Conservation (phyloP, 495 filamentous ascomycete species). For the Aspergillus biplanus region DNA sequence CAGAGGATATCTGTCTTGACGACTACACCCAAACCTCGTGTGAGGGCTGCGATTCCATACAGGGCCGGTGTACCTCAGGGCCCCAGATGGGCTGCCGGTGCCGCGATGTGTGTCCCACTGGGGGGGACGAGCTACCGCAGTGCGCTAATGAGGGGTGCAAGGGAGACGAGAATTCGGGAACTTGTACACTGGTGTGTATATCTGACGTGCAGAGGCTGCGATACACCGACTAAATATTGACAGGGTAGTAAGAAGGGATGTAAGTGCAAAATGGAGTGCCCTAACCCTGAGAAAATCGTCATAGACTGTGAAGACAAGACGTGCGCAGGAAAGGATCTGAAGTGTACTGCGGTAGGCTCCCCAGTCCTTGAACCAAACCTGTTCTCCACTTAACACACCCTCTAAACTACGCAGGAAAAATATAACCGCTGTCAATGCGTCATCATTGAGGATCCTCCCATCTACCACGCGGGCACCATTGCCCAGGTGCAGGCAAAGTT, state of each 20-base stretch:
- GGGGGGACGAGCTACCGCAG: neutral
- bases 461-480: neutral
- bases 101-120: neutral
- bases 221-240: neutral
- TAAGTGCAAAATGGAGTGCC: neutral
- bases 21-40: neutral
- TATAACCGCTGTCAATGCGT: neutral
- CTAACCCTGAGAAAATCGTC: neutral
- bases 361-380: neutral
- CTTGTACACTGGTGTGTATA: neutral
- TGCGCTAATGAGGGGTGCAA: neutral
- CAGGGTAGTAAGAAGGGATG: neutral
- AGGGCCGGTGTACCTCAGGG: neutral
- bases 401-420: neutral
- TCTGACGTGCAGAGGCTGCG: neutral
- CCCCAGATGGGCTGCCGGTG: neutral
- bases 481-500: neutral
- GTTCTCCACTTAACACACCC: neutral
- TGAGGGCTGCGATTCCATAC: neutral
- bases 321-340: neutral
- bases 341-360: neutral
- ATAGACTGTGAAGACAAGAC: neutral
- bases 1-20: neutral
- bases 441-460: neutral
- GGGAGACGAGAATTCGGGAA: neutral